Evolutionary conservation across 208 protist species (phyloP).

Genomic region (Trypanosoma melophagium): DNA sequence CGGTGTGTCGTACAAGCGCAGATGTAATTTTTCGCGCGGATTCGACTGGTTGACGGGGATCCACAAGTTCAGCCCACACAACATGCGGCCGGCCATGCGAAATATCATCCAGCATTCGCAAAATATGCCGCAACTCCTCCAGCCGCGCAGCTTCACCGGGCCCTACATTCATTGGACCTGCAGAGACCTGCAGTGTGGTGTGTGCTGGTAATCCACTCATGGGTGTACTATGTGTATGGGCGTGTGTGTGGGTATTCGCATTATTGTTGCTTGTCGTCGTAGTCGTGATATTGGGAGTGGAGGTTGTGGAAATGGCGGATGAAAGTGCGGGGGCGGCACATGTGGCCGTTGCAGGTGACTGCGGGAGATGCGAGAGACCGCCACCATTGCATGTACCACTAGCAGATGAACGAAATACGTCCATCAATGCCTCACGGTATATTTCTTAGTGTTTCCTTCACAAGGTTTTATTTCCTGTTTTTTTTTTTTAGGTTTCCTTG

Average conservation of each 20-base stretch:
- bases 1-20: slow-evolving; percentile 19
- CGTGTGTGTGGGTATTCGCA: no score
- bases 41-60: slow-evolving; percentile 31
- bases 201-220: neutral
- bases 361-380: neutral
- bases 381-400: slow-evolving; percentile 18
- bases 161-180: slow-evolving; percentile 17
- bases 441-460: neutral
- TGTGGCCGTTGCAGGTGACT: slow-evolving; percentile 1
- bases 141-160: slow-evolving; percentile 28
- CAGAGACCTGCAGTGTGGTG: slow-evolving; percentile 28
- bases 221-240: no score
- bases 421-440: neutral
- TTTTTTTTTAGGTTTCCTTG: neutral
- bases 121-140: slow-evolving; percentile 33
- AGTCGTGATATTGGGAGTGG: no score
- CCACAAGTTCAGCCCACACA: slow-evolving; percentile 38
- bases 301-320: no score
- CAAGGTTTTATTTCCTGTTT: neutral
- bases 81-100: slow-evolving; percentile 29
- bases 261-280: no score
- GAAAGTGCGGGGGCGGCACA: neutral
- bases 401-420: slow-evolving; percentile 23
- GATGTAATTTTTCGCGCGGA: slow-evolving; percentile 28
- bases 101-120: slow-evolving; percentile 33